Conservation (phyloP, 2,329 filamentous ascomycete species). For the Gnomoniopsis sp. region DNA sequence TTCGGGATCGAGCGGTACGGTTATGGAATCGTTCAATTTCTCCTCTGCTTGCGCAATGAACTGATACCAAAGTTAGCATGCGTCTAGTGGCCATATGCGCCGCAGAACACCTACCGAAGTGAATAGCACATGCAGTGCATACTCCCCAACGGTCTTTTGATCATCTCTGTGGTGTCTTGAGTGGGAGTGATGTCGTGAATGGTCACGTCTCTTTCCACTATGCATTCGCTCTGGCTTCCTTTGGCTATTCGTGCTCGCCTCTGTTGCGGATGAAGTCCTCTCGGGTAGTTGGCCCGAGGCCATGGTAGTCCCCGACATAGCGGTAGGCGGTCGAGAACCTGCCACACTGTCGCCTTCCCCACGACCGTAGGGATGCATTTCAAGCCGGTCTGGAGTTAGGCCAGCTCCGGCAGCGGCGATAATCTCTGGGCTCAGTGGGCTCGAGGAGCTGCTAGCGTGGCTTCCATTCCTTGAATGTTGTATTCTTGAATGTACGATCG, state of each 20-base stretch:
- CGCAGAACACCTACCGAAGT: constrained; percentile 64
- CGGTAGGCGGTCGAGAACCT: constrained; percentile 42
- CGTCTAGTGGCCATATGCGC: neutral
- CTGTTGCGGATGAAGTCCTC: constrained; percentile 43
- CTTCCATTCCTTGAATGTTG: constrained; percentile 92
- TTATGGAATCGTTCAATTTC: constrained; percentile 86
- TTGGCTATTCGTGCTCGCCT: constrained; percentile 42
- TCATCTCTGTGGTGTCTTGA: constrained; percentile 71
- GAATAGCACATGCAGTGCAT: constrained; percentile 93
- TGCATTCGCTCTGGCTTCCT: constrained; percentile 60
- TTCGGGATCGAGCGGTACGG: constrained; percentile 74
- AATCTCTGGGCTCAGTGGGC: constrained; percentile 83
- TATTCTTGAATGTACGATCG: constrained; percentile 85
- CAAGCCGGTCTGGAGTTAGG: constrained; percentile 49
- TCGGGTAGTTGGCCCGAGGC: constrained; percentile 32
- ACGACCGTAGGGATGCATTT: constrained; percentile 45
- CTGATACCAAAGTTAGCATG: constrained; percentile 38
- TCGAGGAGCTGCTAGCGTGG: constrained; percentile 73
- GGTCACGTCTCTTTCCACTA: constrained; percentile 66
- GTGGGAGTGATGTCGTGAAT: constrained; percentile 71
- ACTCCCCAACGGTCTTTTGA: constrained; percentile 93
- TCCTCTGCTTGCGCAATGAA: constrained; percentile 97
- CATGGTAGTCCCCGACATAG: constrained; percentile 40
- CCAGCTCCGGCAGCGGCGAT: constrained; percentile 66
- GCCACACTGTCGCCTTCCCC: constrained; percentile 41